Percentiles rank a stretch among this genome's conserved stretches.
phyloP scores from a whole-genome alignment of 257 asterid species.

The Agastache rugosa region DNA sequence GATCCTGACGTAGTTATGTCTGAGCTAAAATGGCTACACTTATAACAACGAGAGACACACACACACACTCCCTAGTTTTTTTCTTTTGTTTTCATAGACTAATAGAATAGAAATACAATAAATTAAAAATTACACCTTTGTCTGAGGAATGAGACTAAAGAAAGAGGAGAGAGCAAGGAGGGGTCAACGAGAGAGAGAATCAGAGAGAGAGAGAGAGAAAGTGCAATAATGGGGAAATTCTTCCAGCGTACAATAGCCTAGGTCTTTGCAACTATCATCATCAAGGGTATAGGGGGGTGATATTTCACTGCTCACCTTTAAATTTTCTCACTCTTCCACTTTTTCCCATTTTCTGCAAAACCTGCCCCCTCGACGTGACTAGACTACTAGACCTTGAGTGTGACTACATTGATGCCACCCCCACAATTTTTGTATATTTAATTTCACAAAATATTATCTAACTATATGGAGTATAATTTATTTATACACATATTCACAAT shows the following conservation, averaged over 20 bases:
- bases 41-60: slow-evolving; percentile 18
- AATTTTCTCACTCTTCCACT: slow-evolving; percentile 32
- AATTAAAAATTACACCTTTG: not conserved
- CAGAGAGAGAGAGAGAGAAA: not conserved
- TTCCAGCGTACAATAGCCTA: slow-evolving; percentile 32
- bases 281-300: slow-evolving; percentile 44
- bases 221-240: slow-evolving; percentile 40
- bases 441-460: too few relatives aligned
- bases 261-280: slow-evolving; percentile 52
- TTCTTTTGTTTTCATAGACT: not conserved
- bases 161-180: not conserved
- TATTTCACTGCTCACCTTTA: slow-evolving; percentile 40
- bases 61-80: not conserved
- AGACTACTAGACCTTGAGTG: slow-evolving; percentile 46
- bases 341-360: slow-evolving; percentile 59
- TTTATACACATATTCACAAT: too few relatives aligned
- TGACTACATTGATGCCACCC: slow-evolving; percentile 36
- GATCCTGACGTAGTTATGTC: slow-evolving; percentile 44
- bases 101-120: too few relatives aligned
- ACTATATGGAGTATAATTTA: too few relatives aligned
- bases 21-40: slow-evolving; percentile 38
- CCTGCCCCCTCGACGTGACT: slow-evolving; percentile 64
- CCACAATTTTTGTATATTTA: not conserved
- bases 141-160: not conserved
- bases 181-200: slow-evolving; percentile 22